phyloP scores from a whole-genome alignment of 495 filamentous ascomycete species.

The Aspergillus wentii region DNA sequence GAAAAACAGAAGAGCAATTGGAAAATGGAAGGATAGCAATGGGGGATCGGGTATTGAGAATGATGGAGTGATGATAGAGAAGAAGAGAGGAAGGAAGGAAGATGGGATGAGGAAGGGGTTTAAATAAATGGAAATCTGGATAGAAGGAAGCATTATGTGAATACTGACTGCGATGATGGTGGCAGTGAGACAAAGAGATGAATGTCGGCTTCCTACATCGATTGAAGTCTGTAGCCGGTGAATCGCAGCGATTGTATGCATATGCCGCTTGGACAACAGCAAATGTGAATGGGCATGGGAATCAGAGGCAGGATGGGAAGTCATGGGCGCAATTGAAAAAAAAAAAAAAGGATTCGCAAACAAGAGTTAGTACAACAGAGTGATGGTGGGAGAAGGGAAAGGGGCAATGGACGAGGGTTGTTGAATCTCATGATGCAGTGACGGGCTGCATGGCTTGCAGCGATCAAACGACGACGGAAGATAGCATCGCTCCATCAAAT shows the following conservation, averaged over 20 bases:
- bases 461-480: neutral
- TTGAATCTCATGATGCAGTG: too few relatives aligned
- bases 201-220: conserved; percentile 16
- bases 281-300: conserved; percentile 5
- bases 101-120: conserved; percentile 1
- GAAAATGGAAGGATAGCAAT: neutral
- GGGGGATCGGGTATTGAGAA: neutral
- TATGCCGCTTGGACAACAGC: conserved; percentile 6
- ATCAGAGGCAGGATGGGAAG: neutral
- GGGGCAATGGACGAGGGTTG: too few relatives aligned
- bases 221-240: conserved; percentile 7
- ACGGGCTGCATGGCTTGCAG: too few relatives aligned
- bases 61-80: neutral
- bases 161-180: conserved; percentile 3
- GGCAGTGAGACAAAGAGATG: conserved; percentile 9
- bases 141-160: conserved; percentile 13
- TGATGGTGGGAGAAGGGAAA: neutral
- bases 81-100: conserved; percentile 3
- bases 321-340: neutral
- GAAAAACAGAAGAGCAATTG: neutral
- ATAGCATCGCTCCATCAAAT: neutral
- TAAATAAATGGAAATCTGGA: conserved; percentile 3
- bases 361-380: neutral
- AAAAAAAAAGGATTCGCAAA: neutral
- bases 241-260: conserved; percentile 9